A percentile compares a stretch with the other conserved stretches of the same genome.
Conservation (phyloP, 1,284 basidiomycete genomes). For the Cerrena zonata region DNA sequence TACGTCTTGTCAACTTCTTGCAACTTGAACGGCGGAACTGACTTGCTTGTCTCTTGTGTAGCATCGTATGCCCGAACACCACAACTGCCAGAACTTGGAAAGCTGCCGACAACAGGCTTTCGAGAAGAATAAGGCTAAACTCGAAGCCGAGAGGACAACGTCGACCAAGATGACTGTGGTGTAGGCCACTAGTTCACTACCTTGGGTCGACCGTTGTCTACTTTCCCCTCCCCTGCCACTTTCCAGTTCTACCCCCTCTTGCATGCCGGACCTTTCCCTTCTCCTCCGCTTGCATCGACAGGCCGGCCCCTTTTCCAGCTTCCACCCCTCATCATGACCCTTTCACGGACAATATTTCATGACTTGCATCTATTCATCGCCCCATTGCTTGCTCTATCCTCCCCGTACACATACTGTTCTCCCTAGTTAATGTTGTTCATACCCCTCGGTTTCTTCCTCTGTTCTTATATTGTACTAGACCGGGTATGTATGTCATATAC, state of each 20-base stretch:
- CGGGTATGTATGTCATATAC: neutral
- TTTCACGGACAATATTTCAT: neutral
- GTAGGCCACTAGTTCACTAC: constrained; percentile 33
- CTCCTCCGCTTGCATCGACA: neutral
- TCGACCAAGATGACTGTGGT: constrained; percentile 77
- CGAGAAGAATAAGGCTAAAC: constrained; percentile 76
- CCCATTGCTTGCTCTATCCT: neutral
- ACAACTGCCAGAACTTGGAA: constrained; percentile 71
- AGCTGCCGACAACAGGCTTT: constrained; percentile 80
- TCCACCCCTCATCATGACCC: neutral
- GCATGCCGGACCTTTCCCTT: neutral
- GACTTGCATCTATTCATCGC: neutral
- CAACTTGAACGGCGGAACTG: neutral
- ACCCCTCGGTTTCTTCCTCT: neutral
- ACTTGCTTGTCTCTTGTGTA: constrained; percentile 26
- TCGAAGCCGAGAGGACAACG: constrained; percentile 82
- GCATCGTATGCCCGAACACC: constrained; percentile 82
- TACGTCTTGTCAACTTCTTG: constrained; percentile 36
- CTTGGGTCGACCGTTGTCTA: constrained; percentile 1
- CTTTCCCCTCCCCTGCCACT: neutral
- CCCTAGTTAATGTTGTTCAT: neutral
- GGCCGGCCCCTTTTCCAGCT: neutral
- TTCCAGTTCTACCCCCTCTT: neutral
- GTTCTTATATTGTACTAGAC: constrained; percentile 1
- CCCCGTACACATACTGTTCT: neutral